Evolutionary conservation across 1,284 basidiomycete genomes (phyloP).

Genomic region (Lentinula novae-zelandiae): DNA sequence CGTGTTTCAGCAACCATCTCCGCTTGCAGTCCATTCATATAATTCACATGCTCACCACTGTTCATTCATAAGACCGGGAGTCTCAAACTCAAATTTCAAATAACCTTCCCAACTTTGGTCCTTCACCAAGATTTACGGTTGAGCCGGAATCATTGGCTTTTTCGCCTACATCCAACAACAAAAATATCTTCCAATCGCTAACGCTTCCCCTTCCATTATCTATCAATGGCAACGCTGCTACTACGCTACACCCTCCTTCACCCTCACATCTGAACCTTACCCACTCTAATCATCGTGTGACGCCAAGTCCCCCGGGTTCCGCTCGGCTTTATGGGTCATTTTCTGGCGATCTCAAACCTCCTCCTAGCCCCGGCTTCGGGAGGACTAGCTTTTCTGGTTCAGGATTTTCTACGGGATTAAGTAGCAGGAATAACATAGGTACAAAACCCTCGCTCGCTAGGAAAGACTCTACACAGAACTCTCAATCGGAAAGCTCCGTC

Average conservation of each 20-base stretch:
- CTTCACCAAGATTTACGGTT: not conserved
- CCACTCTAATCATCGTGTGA: constrained; percentile 40
- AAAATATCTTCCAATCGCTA: constrained; percentile 26
- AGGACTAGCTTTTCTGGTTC: not conserved
- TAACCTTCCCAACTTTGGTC: not conserved
- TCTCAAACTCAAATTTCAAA: not conserved
- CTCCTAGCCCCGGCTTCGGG: constrained; percentile 8
- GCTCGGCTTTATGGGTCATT: constrained; percentile 1
- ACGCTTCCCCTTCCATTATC: constrained; percentile 35
- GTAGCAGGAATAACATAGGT: not conserved
- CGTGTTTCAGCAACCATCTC: not conserved
- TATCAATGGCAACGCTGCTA: constrained; percentile 17
- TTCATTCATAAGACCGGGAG: not conserved
- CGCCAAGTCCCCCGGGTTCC: constrained; percentile 43
- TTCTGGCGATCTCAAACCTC: not conserved
- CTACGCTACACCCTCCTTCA: constrained; percentile 40
- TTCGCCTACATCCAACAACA: constrained; percentile 4
- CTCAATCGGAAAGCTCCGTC: not conserved
- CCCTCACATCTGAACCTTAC: constrained; percentile 60
- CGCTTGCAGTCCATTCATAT: no score
- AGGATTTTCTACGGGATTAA: not conserved
- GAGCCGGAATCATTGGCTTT: constrained; percentile 1
- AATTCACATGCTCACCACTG: not conserved
- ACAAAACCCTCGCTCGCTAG: not conserved
- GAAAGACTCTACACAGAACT: not conserved